Evolutionary conservation across 352 stramenopile genomes (phyloP), one percentile per base, ranked within the genome.

Genomic region (Phytophthora tubulina): DNA sequence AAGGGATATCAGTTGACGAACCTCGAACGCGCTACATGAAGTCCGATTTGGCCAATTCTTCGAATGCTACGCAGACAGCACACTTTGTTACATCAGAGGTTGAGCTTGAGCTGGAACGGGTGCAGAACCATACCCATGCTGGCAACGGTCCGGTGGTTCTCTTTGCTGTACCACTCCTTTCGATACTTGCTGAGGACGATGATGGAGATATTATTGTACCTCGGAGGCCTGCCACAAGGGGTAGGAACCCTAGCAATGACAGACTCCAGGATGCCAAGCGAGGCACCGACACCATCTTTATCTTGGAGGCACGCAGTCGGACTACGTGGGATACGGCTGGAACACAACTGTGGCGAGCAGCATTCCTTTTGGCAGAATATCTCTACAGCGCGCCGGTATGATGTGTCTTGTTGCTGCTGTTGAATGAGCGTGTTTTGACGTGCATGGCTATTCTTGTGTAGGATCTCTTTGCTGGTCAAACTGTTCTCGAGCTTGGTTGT

Each of bases 361-460:
- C 86, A 27, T 75, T 92, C 27, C 60, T 92, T 17, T 62, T 92
- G 17, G 78, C 78, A 6, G 84, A 92, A 52, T 89, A 79, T 52
- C 63, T 92, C 21, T 68, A 75, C 32, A 72, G 63, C 8, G 35
- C 50, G n/a, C 31, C 62, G 55, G 78, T 80, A 45, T 15, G 4
- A 55, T 67, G 36, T 17, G 17, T 44, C 5, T 48, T 59, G 56
- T 9, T 49, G 14, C 9, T 39, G 30, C 11, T 15, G 11, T 38
- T 50, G 48, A 4, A 39, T 58, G 52, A 56, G 2, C 30, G 14
- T n/a, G 6, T 59, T 42, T 45, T 67, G 31, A 65, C 30, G 13
- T 64, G 45, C 11, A 10, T 14, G 6, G 32, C 13, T 49, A 55
- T 50, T 48, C 11, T 52, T 41, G 13, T 51, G 15, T 53, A 86